These are phyloP conservation scores for Aspergillus novofumigatus DNA, from an alignment of 2,329 filamentous ascomycete species.

Conservation along the genomic window DNA sequence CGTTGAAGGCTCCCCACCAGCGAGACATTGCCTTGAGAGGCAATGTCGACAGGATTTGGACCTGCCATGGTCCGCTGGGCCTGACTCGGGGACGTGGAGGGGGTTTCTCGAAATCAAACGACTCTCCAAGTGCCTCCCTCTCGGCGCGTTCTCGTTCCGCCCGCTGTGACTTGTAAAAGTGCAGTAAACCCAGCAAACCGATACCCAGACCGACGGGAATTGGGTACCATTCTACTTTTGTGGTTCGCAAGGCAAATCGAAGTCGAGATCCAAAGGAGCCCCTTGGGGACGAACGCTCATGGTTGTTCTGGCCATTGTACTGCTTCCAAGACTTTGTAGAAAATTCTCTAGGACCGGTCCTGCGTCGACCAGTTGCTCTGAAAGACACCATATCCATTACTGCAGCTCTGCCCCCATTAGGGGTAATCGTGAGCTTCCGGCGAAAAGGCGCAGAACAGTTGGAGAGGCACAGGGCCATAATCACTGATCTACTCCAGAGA, in stretches of 20 bases:
- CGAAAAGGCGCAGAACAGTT: constrained; percentile 20
- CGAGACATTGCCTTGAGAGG: constrained; percentile 87
- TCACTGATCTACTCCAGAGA: constrained; percentile 26
- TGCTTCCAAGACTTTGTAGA: constrained; percentile 40
- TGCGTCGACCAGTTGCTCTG: constrained; percentile 27
- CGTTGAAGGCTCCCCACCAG: constrained; percentile 88
- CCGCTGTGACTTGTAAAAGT: constrained; percentile 70
- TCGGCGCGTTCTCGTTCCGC: constrained; percentile 46
- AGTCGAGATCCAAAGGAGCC: constrained; percentile 56
- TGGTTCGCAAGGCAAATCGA: constrained; percentile 56
- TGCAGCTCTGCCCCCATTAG: constrained; percentile 19
- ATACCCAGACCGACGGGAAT: constrained; percentile 85
- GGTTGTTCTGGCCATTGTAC: constrained; percentile 36
- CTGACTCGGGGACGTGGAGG: constrained; percentile 61
- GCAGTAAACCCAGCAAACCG: constrained; percentile 74
- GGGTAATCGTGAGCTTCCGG: constrained; percentile 18
- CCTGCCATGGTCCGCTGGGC: constrained; percentile 85
- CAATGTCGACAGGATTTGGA: constrained; percentile 88
- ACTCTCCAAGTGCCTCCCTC: constrained; percentile 42
- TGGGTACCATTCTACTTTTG: constrained; percentile 79
- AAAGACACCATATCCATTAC: constrained; percentile 33
- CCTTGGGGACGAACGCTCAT: constrained; percentile 33
- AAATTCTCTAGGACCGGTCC: constrained; percentile 30
- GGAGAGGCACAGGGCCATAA: constrained; percentile 34
- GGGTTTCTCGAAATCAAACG: constrained; percentile 33